phyloP scores from a whole-genome alignment of 805 yeast species.

The Lipomyces kockii region DNA sequence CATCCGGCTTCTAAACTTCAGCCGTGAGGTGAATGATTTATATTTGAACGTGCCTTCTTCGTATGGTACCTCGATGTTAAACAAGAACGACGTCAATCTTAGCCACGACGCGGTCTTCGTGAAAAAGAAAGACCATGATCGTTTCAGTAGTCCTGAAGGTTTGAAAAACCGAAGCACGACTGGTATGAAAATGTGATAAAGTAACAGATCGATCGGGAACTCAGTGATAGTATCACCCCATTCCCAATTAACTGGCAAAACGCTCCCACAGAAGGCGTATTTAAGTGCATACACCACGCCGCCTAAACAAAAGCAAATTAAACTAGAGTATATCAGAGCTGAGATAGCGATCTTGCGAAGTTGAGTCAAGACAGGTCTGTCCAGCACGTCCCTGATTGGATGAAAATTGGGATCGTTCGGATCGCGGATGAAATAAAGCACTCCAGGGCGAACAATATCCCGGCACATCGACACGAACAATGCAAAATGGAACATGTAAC shows the following conservation, averaged over 20 bases:
- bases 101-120: conserved; percentile 48
- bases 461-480: conserved; percentile 84
- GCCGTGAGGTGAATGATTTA: conserved; percentile 53
- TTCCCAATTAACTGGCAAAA: conserved; percentile 38
- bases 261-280: conserved; percentile 34
- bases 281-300: conserved; percentile 58
- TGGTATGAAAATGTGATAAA: conserved; percentile 29
- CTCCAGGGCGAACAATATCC: conserved; percentile 81
- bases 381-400: conserved; percentile 82
- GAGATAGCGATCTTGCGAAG: conserved; percentile 72
- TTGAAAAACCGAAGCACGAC: conserved; percentile 22
- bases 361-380: conserved; percentile 74
- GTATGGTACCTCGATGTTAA: conserved; percentile 62
- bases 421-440: conserved; percentile 85
- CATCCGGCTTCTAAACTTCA: conserved; percentile 42
- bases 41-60: conserved; percentile 75
- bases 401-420: conserved; percentile 93
- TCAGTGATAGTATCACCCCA: conserved; percentile 27
- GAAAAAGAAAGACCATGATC: conserved; percentile 40
- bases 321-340: conserved; percentile 71
- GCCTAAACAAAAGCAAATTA: conserved; percentile 79
- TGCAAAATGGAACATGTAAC: conserved; percentile 87
- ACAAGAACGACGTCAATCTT: conserved; percentile 81
- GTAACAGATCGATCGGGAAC: conserved; percentile 28
- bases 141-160: conserved; percentile 30